These are phyloP conservation scores for Stylosanthes scabra DNA, from an alignment of 331 rosid species.

Conservation along the genomic window DNA sequence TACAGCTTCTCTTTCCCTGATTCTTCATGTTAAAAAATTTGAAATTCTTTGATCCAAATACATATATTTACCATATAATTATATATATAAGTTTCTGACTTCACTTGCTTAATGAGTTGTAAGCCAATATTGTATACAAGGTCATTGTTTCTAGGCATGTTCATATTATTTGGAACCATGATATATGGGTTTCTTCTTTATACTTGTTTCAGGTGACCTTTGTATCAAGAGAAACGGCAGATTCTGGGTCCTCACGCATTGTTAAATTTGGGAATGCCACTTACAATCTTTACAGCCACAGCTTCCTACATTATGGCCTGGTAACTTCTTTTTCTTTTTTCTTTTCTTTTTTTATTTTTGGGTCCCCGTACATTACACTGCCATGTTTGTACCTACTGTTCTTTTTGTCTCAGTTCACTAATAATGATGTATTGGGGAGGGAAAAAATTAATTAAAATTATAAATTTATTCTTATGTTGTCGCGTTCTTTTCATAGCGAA, in stretches of 20 bases:
- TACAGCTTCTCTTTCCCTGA: conserved; percentile 35
- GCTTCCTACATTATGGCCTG: conserved; percentile 97
- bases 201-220: conserved; percentile 82
- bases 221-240: conserved; percentile 75
- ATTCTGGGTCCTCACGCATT: conserved; percentile 63
- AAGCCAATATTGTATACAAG: conserved; percentile 23
- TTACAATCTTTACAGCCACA: conserved; percentile 92
- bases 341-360: no score
- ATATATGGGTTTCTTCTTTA: conserved; percentile 12
- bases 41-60: conserved; percentile 1
- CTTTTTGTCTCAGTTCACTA: conserved; percentile 24
- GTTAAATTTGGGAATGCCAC: conserved; percentile 73
- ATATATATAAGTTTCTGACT: background rate
- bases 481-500: conserved; percentile 9
- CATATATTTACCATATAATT: background rate
- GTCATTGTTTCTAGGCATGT: conserved; percentile 2
- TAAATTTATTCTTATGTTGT: conserved; percentile 8
- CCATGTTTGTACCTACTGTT: conserved; percentile 20
- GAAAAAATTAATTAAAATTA: background rate
- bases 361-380: no score
- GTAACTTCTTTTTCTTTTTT: conserved; percentile 45
- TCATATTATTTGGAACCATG: conserved; percentile 25
- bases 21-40: conserved; percentile 2
- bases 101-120: conserved; percentile 1
- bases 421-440: conserved; percentile 1